These are phyloP conservation scores for Catharanthus roseus DNA, from an alignment of 257 asterid genomes.

Conservation along the genomic window DNA sequence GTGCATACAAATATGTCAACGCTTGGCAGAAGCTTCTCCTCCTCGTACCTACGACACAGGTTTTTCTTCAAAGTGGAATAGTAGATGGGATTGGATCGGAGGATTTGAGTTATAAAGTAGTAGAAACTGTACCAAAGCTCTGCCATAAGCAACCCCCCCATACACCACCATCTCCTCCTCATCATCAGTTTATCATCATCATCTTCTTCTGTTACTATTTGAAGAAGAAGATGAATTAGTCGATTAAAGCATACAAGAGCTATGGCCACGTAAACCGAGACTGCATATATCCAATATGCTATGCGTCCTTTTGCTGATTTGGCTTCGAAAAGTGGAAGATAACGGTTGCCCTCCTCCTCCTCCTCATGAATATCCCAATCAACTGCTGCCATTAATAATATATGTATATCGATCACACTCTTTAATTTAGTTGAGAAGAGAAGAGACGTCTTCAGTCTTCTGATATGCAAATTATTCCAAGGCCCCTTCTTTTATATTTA, in stretches of 20 bases:
- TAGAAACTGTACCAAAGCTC: conserved; percentile 25
- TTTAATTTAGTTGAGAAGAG: too few relatives aligned
- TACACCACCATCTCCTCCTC: conserved; percentile 23
- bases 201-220: too few relatives aligned
- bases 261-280: conserved; percentile 17
- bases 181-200: neutral
- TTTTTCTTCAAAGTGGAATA: conserved; percentile 30
- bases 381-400: too few relatives aligned
- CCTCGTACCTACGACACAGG: conserved; percentile 23
- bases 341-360: too few relatives aligned
- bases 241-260: conserved; percentile 17
- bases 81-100: conserved; percentile 21
- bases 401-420: too few relatives aligned
- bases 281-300: conserved; percentile 16
- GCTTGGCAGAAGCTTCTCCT: conserved; percentile 12
- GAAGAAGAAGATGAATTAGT: conserved; percentile 25
- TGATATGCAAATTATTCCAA: too few relatives aligned
- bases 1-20: conserved; percentile 22
- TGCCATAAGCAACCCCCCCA: conserved; percentile 17
- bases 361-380: too few relatives aligned
- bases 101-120: conserved; percentile 27
- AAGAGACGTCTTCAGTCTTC: too few relatives aligned
- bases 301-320: conserved; percentile 18
- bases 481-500: too few relatives aligned
- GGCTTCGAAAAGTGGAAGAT: conserved; percentile 27